A percentile compares a stretch with the other conserved stretches of the same genome.
Conservation (phyloP, 208 protist genomes). For the Naegleria lovaniensis region DNA sequence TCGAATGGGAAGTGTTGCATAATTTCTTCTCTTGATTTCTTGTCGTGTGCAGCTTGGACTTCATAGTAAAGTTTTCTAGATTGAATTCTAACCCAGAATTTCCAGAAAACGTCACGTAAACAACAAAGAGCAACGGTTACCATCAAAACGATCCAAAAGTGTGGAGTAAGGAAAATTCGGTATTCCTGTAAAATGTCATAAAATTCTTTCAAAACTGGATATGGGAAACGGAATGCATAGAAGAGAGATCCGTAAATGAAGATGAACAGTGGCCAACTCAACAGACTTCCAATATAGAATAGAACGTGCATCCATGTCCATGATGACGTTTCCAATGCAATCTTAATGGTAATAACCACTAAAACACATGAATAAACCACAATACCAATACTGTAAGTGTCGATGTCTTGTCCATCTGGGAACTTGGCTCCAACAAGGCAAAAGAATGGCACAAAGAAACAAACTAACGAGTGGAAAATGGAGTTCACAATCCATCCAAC, state of each 20-base stretch:
- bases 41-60: neutral
- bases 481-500: constrained; percentile 31
- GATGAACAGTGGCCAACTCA: neutral
- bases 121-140: neutral
- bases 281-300: neutral
- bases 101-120: neutral
- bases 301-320: neutral
- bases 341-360: neutral
- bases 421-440: neutral
- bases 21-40: constrained; percentile 23
- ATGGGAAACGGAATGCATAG: neutral
- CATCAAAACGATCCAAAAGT: neutral
- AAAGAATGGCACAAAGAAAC: constrained; percentile 37
- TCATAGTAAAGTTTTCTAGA: neutral
- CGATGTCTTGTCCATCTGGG: neutral
- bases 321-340: neutral
- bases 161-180: neutral
- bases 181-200: constrained; percentile 20
- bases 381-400: neutral
- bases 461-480: constrained; percentile 33
- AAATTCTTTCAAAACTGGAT: neutral
- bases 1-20: constrained; percentile 19
- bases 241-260: neutral
- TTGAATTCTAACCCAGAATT: neutral
- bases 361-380: neutral